A percentile compares a stretch with the other conserved stretches of the same genome.
These are phyloP conservation scores for Sporobolus alterniflorus DNA, from an alignment of 202 grass and related monocot genomes.

Conservation along the genomic window DNA sequence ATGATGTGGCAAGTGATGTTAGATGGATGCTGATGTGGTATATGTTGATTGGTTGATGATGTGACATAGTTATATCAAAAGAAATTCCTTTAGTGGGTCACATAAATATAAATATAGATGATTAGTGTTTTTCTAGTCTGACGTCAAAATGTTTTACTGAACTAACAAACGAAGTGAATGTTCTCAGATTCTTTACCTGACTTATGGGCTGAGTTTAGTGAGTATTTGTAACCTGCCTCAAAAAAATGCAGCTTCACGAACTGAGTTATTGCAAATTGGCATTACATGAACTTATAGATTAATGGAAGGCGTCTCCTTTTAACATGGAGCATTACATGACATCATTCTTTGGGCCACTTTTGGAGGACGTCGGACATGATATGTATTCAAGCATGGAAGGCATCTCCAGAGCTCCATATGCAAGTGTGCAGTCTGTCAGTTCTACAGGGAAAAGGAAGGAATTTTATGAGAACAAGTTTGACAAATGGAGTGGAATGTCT, in stretches of 20 bases:
- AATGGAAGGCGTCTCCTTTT: conserved; percentile 54
- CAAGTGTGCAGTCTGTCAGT: conserved; percentile 31
- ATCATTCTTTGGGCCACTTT: conserved; percentile 64
- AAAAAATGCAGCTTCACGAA: neutral
- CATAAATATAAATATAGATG: no score
- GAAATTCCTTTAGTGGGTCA: no score
- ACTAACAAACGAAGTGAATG: conserved; percentile 1
- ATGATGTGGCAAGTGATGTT: no score
- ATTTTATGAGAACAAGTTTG: conserved; percentile 48
- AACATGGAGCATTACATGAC: conserved; percentile 61
- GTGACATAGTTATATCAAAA: no score
- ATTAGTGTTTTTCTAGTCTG: neutral
- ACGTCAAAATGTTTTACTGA: conserved; percentile 13
- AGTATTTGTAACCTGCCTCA: conserved; percentile 4
- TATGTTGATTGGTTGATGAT: no score
- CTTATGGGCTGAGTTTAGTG: conserved; percentile 5
- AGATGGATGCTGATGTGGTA: no score
- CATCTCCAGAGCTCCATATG: conserved; percentile 52
- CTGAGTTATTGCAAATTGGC: conserved; percentile 14
- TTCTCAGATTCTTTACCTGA: conserved; percentile 9
- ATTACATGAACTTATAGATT: neutral
- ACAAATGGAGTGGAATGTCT: conserved; percentile 43
- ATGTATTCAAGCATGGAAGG: conserved; percentile 64
- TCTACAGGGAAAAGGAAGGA: conserved; percentile 42
- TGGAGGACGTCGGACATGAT: conserved; percentile 77